Conservation (phyloP, 139 green algal genomes). For the Astrephomene gubernaculifera region DNA sequence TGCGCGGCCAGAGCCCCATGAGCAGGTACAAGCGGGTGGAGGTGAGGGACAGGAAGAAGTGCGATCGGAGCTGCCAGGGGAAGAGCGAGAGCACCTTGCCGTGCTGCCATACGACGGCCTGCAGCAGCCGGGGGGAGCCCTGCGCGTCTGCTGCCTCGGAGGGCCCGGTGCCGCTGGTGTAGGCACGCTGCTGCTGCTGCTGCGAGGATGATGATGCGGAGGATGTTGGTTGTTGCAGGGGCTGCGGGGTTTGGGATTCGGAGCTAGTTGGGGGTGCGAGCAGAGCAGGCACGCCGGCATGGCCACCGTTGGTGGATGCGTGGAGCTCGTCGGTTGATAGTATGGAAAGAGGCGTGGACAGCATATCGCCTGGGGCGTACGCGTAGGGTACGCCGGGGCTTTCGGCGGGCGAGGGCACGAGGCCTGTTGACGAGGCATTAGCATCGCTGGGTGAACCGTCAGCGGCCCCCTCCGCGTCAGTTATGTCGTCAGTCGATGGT, state of each 20-base stretch:
- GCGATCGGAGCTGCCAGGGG: slow-evolving; percentile 40
- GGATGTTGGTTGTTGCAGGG: neutral
- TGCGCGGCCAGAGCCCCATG: slow-evolving; percentile 38
- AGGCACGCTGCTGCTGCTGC: slow-evolving; percentile 16
- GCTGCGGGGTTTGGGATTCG: neutral
- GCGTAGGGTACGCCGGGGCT: slow-evolving; percentile 14
- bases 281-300: neutral
- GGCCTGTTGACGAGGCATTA: neutral
- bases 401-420: neutral
- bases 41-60: slow-evolving; percentile 40
- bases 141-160: no score
- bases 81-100: slow-evolving; percentile 38
- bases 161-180: neutral
- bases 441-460: neutral
- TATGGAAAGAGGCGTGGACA: slow-evolving; percentile 6
- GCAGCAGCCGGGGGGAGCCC: slow-evolving; percentile 23
- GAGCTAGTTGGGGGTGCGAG: neutral
- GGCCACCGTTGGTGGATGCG: neutral
- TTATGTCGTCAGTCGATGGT: neutral
- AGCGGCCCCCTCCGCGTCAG: neutral
- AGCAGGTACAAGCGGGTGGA: slow-evolving; percentile 40
- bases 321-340: no score
- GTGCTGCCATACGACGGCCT: slow-evolving; percentile 38
- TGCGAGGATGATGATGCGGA: neutral
- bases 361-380: slow-evolving; percentile 31